Evolutionary conservation across 2,329 filamentous ascomycete species (phyloP), one percentile per base, ranked within the genome.

Genomic region (Arthrobotrys entomopaga): DNA sequence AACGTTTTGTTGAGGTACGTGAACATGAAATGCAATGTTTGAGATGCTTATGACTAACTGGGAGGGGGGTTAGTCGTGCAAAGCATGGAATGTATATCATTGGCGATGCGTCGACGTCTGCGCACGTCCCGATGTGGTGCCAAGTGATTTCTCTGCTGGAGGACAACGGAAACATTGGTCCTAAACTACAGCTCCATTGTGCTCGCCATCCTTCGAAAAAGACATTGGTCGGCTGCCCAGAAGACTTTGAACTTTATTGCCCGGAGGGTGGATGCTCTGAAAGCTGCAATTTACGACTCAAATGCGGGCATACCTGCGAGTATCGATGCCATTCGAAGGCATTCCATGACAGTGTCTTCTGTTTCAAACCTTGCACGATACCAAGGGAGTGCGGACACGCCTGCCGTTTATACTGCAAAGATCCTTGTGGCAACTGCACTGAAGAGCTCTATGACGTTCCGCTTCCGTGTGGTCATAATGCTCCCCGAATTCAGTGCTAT

Each of bases 61-160:
- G 10, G 6, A 10, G 7, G 10, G 6, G 11, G 7, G 11, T 15
- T 34, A 88, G 86, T 43, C 86, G 90, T 4, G 89, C 90, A 0
- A 83, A 87, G 76, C 86, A 91, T 76, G 89, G 90, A 0, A 87
- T 92, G 85, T 90, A 89, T 78, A 82, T 93, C 16, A 87, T 93
- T 38, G 89, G 90, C 0, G 89, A 92, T 77, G 79, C 87, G 0
- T 79, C 85, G 0, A 91, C 88, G 0, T 89, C 85, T 29, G 78
- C 78, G 0, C 80, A 83, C 19, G 83, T 91, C 0, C 79, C 80
- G 0, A 78, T 78, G 77, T 79, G 77, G 78, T 50, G 43, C 5
- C 38, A 77, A 3, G 65, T 79, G 1, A 60, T 79, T 13, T 69
- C 80, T 0, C 85, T 89, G 20, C 80, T 93, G 0, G 70, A 81